Percentiles rank a stretch among this genome's conserved stretches.
These are phyloP conservation scores for Akanthomyces muscarius DNA, from an alignment of 2,329 filamentous ascomycete species.

Conservation along the genomic window DNA sequence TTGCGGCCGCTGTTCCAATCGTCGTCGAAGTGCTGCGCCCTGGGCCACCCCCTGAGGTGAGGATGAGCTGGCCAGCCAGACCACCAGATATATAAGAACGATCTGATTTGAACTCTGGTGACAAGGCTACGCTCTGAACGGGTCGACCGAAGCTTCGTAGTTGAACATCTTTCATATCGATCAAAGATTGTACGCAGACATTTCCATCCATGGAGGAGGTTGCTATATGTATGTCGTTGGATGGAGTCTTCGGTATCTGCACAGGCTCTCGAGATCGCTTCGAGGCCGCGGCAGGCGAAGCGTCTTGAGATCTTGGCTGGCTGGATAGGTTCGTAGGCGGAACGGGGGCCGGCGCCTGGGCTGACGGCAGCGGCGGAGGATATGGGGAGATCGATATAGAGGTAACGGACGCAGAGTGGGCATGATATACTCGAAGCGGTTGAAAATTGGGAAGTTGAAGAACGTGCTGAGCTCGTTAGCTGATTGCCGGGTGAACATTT, in stretches of 20 bases:
- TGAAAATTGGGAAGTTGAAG: slow-evolving; percentile 79
- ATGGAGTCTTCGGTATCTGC: slow-evolving; percentile 67
- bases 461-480: slow-evolving; percentile 61
- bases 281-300: slow-evolving; percentile 48
- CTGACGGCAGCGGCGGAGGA: slow-evolving; percentile 44
- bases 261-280: slow-evolving; percentile 48
- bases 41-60: slow-evolving; percentile 75
- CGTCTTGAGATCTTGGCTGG: slow-evolving; percentile 29
- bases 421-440: slow-evolving; percentile 79
- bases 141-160: slow-evolving; percentile 91
- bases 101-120: slow-evolving; percentile 89
- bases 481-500: slow-evolving; percentile 25
- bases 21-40: slow-evolving; percentile 87
- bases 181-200: slow-evolving; percentile 82
- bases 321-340: slow-evolving; percentile 27
- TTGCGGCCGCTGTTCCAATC: slow-evolving; percentile 72
- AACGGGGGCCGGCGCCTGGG: neutral
- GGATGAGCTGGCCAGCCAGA: slow-evolving; percentile 77
- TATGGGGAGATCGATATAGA: slow-evolving; percentile 86
- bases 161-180: slow-evolving; percentile 86
- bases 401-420: slow-evolving; percentile 88
- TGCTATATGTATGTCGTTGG: slow-evolving; percentile 88
- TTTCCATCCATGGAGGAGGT: slow-evolving; percentile 95
- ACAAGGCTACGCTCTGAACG: slow-evolving; percentile 87
- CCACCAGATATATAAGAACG: slow-evolving; percentile 88